Evolutionary conservation across 176 grass and related monocot genomes (phyloP).

Genomic region (Oryza brachyantha): DNA sequence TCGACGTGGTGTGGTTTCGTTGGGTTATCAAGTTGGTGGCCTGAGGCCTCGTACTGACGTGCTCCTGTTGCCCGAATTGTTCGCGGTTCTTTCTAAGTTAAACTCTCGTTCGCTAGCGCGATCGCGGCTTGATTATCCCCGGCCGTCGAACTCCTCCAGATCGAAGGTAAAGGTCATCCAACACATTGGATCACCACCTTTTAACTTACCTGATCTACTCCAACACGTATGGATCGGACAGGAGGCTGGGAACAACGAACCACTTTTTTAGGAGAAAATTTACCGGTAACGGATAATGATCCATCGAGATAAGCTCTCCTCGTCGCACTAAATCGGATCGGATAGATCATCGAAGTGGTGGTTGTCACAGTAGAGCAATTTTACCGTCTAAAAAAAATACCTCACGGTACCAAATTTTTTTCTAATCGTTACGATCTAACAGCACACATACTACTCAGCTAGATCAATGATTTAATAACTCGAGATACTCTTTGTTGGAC

Average conservation of each 20-base stretch:
- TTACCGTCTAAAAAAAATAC: no score
- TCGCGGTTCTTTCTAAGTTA: neutral
- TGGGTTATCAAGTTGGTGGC: neutral
- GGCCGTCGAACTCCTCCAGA: neutral
- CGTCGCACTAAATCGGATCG: neutral
- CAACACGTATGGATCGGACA: conserved; percentile 28
- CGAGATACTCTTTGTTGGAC: no score
- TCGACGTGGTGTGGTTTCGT: neutral
- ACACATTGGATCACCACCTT: conserved; percentile 5
- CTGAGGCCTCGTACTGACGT: neutral
- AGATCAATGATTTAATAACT: no score
- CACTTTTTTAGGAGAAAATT: neutral
- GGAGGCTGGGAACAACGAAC: neutral
- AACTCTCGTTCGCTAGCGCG: neutral
- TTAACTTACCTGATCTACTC: conserved; percentile 37
- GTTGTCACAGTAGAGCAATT: no score
- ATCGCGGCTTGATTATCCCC: neutral
- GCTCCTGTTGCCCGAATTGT: neutral
- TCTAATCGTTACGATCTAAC: no score
- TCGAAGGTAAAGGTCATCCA: neutral
- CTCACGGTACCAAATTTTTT: no score
- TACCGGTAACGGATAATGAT: neutral
- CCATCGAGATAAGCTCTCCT: conserved; percentile 24
- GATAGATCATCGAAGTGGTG: neutral
- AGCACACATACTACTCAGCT: no score